Evolutionary conservation across 108 stramenopile genomes (phyloP), one percentile per base, ranked within the genome.

Genomic region (Fragilariopsis cylindrus): DNA sequence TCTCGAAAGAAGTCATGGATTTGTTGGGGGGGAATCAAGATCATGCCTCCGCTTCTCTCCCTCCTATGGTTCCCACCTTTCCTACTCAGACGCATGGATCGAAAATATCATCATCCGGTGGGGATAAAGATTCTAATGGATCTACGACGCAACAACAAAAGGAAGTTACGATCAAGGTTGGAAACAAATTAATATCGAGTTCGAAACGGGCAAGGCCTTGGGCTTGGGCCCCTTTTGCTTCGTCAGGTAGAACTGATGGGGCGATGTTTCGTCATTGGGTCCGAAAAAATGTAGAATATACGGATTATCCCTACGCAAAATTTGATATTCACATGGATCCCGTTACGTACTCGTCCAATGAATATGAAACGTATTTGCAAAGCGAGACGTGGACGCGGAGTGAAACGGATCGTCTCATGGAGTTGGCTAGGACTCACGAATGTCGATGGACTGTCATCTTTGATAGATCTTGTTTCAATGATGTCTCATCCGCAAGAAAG

Each of bases 361-460:
- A 98, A 67, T 96, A 93, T 72, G 57, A 69, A 5, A 41, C 48
- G 55, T 84, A 78, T 57, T 57, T 95, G 50, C 57, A 75, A 19
- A 76, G 71, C 66, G 82, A 89, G 12, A 57, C 73, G 41, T 98
- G 97, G 97, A 94, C 96, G 39, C 82, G 85, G 77, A 81, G 79
- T 72, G 96, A 98, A 63, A 99, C 98, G 7, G 96, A 99, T 74
- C 54, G 82, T 6, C 79, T 99, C n/a, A 72, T 99, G 70, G 86
- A 92, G 57, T 72, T 97, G 43, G 83, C 81, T 19, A 83, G 91
- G 6, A 70, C 47, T 30, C 95, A 76, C 66, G 98, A 99, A 72
- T 74, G 98, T 54, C 89, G 98, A 30, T 99, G 98, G 98, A 81
- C 97, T n/a, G 89, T 98, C 21, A 85, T 96, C 67, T 75, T 87